Evolutionary conservation across 148 eudicot species (phyloP).

Genomic region (Euryodendron excelsum): DNA sequence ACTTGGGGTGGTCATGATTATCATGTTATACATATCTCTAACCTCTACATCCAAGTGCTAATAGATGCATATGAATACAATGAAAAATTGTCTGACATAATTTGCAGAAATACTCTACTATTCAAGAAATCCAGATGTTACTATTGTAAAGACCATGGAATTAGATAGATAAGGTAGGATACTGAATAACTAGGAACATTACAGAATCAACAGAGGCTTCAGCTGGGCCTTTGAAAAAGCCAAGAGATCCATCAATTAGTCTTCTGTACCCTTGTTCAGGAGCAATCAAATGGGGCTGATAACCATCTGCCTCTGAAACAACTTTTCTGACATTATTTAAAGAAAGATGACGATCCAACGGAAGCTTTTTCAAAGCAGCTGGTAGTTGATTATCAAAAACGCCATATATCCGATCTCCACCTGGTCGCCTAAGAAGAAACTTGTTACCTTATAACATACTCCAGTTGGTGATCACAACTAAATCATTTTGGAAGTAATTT

Average conservation of each 20-base stretch:
- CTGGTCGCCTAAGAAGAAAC: slow-evolving; percentile 72
- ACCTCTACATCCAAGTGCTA: background rate
- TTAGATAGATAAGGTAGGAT: background rate
- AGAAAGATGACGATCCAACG: slow-evolving; percentile 97
- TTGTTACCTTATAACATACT: background rate
- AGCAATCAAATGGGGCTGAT: slow-evolving; percentile 97
- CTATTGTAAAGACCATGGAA: background rate
- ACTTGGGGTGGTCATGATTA: background rate
- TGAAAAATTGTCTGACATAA: background rate
- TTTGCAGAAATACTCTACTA: background rate
- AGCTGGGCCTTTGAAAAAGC: slow-evolving; percentile 97
- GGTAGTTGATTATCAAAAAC: slow-evolving; percentile 98
- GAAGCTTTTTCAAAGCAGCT: slow-evolving; percentile 96
- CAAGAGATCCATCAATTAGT: slow-evolving; percentile 97
- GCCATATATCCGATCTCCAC: slow-evolving; percentile 92
- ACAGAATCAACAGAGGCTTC: slow-evolving; percentile 99
- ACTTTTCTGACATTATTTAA: slow-evolving; percentile 88
- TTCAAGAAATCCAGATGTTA: background rate
- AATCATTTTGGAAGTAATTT: no score
- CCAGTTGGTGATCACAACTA: no score
- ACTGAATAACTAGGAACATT: slow-evolving; percentile 19
- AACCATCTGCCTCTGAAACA: slow-evolving; percentile 96
- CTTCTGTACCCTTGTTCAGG: slow-evolving; percentile 99
- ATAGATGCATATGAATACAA: background rate
- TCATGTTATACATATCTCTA: background rate